Base-by-base conservation (phyloP, 2,329 filamentous ascomycete species). In the Tympanopsis confertula region DNA sequence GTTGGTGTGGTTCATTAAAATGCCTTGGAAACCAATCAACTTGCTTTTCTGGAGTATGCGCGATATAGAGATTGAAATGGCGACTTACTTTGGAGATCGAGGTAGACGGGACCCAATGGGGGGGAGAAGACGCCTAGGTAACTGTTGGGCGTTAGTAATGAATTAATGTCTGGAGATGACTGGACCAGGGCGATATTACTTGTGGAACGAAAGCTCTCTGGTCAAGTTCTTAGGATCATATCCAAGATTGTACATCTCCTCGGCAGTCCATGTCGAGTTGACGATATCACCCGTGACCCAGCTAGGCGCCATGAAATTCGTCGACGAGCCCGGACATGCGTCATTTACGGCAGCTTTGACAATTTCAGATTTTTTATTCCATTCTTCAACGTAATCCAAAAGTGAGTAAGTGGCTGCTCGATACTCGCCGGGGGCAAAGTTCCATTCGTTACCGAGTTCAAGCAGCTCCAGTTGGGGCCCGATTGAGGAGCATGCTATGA, bases 1-100 rank as follows among this genome's bases (percentile, higher is more conserved):
- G 12, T 36, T 45, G 10, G 44, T 44, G 42, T 47, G 46, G 18
- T 47, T 46, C 44, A 46, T 48, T 2, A 45, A 38, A 3, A n/a
- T 13, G 7, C 20, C 15, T 19, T 7, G 20, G 17, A 14, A 33
- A 35, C 19, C 13, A 43, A 38, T 43, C 42, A 20, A 44, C 42
- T n/a, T n/a, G n/a, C n/a, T n/a, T n/a, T n/a, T n/a, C n/a, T n/a
- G n/a, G n/a, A n/a, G n/a, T n/a, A 20, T 44, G 38, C 5, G 38
- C 38, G n/a, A 45, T n/a, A n/a, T n/a, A n/a, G n/a, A n/a, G n/a
- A n/a, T n/a, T n/a, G n/a, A n/a, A n/a, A n/a, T n/a, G n/a, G n/a
- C n/a, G n/a, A n/a, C n/a, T n/a, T n/a, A n/a, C n/a, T n/a, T n/a
- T n/a, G n/a, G n/a, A n/a, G n/a, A n/a, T n/a, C n/a, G n/a, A n/a